phyloP scores from a whole-genome alignment of 495 filamentous ascomycete genomes.

The Chaetomium cochliodes region DNA sequence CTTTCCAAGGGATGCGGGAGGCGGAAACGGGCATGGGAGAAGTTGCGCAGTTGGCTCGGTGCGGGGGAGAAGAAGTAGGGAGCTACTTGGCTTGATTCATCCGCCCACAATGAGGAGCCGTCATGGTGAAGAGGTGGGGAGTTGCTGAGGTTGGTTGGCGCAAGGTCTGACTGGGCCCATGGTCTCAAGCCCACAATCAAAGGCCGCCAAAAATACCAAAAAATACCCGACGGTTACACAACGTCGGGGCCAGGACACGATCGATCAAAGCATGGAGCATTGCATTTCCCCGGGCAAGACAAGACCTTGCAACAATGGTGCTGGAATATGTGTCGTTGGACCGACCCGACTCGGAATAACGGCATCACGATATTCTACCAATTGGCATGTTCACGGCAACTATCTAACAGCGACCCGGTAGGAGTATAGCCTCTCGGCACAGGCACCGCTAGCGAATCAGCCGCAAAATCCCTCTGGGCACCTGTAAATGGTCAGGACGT shows the following conservation, averaged over 20 bases:
- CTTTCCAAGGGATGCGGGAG: background rate
- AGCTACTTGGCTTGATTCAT: background rate
- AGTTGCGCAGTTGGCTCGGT: background rate
- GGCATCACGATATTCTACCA: background rate
- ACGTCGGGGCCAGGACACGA: background rate
- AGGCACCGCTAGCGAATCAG: slow-evolving; percentile 56
- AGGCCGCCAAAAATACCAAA: too few species aligned
- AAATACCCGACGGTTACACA: background rate
- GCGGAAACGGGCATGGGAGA: too few species aligned
- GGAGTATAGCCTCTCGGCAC: slow-evolving; percentile 26
- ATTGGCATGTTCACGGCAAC: slow-evolving; percentile 46
- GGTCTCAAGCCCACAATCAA: too few species aligned
- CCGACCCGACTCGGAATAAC: background rate
- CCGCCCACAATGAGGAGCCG: background rate
- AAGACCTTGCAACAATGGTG: background rate
- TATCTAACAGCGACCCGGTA: slow-evolving; percentile 56
- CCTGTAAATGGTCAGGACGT: slow-evolving; percentile 52
- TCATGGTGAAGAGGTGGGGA: background rate
- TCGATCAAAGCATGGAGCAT: background rate
- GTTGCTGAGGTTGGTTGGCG: background rate
- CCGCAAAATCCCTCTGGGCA: slow-evolving; percentile 49
- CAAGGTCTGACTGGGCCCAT: background rate
- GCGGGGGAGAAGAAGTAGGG: background rate
- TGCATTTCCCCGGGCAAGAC: background rate
- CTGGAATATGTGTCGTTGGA: background rate